Conservation (phyloP, 2,329 filamentous ascomycete species). For the Teratosphaeriaceae sp. region DNA sequence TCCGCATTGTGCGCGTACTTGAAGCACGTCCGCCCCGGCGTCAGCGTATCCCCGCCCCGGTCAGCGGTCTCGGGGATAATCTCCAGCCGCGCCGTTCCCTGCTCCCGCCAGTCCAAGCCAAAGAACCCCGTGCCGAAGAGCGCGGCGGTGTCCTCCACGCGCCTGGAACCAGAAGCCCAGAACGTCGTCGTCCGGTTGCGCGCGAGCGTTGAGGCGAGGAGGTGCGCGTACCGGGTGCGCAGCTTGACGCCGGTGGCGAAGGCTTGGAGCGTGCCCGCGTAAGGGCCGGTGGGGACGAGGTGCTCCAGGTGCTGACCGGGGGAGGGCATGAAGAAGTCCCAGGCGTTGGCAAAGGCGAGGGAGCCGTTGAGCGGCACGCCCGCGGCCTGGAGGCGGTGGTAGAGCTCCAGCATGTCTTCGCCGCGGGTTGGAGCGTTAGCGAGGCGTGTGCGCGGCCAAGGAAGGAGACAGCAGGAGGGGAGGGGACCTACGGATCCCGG, state of each 20-base stretch:
- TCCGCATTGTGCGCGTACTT: constrained; percentile 32
- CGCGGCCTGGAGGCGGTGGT: constrained; percentile 40
- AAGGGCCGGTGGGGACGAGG: constrained; percentile 49
- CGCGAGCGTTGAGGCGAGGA: constrained; percentile 31
- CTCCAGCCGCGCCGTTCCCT: constrained; percentile 40
- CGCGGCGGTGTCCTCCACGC: constrained; percentile 51
- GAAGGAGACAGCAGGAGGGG: not conserved
- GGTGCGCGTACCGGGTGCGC: constrained; percentile 46
- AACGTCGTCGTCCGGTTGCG: constrained; percentile 33
- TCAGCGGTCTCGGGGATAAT: constrained; percentile 48
- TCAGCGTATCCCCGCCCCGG: constrained; percentile 49
- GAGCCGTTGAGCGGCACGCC: constrained; percentile 40
- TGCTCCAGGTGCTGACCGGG: constrained; percentile 45
- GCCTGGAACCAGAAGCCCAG: constrained; percentile 49
- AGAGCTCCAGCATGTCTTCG: constrained; percentile 41
- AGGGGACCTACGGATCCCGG: constrained; percentile 41
- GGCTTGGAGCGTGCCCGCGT: constrained; percentile 48
- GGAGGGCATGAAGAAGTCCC: constrained; percentile 47
- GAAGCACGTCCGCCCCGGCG: constrained; percentile 44
- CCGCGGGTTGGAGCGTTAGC: too few relatives aligned
- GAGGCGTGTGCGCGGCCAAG: too few relatives aligned
- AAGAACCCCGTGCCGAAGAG: constrained; percentile 52
- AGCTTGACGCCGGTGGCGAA: constrained; percentile 50
- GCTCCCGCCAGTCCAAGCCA: constrained; percentile 41
- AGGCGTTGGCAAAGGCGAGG: constrained; percentile 48